Percentiles rank a stretch among this genome's conserved stretches.
Evolutionary conservation across 1,284 basidiomycete species (phyloP).

Genomic region (Phlebopus sp.): DNA sequence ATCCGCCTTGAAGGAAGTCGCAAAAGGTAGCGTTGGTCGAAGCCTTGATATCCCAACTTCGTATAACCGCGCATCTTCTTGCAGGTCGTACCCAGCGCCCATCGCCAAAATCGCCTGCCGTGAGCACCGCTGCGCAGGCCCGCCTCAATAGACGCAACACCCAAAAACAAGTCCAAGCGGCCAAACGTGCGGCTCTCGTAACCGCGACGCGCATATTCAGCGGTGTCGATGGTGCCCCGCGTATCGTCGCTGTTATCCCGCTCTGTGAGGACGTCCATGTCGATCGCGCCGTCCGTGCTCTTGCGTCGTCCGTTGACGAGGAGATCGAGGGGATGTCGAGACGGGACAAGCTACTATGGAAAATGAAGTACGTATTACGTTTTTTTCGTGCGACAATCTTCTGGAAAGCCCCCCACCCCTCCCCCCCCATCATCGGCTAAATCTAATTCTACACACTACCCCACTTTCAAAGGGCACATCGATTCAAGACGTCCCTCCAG

Average conservation of each 20-base stretch:
- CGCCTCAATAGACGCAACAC: constrained; percentile 74
- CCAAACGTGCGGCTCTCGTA: constrained; percentile 69
- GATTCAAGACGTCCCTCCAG: constrained; percentile 89
- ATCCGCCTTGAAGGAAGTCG: constrained; percentile 72
- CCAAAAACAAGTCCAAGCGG: constrained; percentile 72
- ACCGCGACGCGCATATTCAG: constrained; percentile 73
- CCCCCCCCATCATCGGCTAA: background rate
- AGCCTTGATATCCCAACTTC: constrained; percentile 2
- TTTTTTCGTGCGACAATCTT: no score
- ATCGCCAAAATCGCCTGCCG: constrained; percentile 47
- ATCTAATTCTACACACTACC: constrained; percentile 7
- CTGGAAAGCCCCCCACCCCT: no score
- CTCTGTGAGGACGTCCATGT: constrained; percentile 68
- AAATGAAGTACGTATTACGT: constrained; percentile 54
- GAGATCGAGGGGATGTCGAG: constrained; percentile 32
- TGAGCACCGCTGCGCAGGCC: constrained; percentile 47
- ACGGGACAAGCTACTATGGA: constrained; percentile 48
- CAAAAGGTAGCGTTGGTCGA: constrained; percentile 68
- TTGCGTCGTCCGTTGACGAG: constrained; percentile 68
- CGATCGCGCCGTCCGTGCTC: constrained; percentile 47
- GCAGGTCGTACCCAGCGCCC: constrained; percentile 55
- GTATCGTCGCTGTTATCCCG: constrained; percentile 79
- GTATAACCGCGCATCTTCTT: background rate
- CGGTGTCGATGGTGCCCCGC: constrained; percentile 75
- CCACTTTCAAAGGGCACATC: constrained; percentile 71